A percentile compares a stretch with the other conserved stretches of the same genome.
phyloP scores from a whole-genome alignment of 2,329 filamentous ascomycete species.

The Phyllosticta ampelicida region DNA sequence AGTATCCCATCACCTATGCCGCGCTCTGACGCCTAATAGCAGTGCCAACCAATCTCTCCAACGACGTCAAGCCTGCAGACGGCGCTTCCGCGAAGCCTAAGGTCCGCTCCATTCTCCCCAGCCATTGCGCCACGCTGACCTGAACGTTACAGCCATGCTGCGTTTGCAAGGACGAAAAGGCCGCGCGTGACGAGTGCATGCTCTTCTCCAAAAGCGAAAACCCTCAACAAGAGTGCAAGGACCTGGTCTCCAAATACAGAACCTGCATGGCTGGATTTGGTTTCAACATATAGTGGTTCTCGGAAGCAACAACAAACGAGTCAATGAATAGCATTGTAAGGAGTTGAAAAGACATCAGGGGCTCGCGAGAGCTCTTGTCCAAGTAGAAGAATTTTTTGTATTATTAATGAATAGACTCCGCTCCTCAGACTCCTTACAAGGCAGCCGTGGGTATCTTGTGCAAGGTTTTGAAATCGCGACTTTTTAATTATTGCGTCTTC shows the following conservation, averaged over 20 bases:
- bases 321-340: background rate
- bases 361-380: background rate
- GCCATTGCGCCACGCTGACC: constrained; percentile 2
- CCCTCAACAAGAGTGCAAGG: constrained; percentile 72
- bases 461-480: background rate
- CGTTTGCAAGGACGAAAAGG: constrained; percentile 93
- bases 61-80: constrained; percentile 32
- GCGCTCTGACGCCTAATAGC: background rate
- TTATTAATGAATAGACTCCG: constrained; percentile 19
- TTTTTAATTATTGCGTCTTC: constrained; percentile 25
- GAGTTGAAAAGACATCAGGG: constrained; percentile 23
- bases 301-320: background rate
- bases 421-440: background rate
- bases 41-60: constrained; percentile 33
- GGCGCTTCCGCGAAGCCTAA: constrained; percentile 34
- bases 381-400: background rate
- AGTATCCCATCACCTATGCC: background rate
- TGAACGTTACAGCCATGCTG: constrained; percentile 70
- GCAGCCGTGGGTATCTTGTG: constrained; percentile 9
- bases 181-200: constrained; percentile 94
- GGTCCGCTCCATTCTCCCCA: constrained; percentile 19
- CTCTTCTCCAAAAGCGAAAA: constrained; percentile 82
- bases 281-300: constrained; percentile 48
- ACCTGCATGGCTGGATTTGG: constrained; percentile 89
- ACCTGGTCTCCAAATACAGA: constrained; percentile 75